Base-by-base conservation (phyloP, 371 early-diverging fungal species). In the Thermomucor indicae-seudaticae region DNA sequence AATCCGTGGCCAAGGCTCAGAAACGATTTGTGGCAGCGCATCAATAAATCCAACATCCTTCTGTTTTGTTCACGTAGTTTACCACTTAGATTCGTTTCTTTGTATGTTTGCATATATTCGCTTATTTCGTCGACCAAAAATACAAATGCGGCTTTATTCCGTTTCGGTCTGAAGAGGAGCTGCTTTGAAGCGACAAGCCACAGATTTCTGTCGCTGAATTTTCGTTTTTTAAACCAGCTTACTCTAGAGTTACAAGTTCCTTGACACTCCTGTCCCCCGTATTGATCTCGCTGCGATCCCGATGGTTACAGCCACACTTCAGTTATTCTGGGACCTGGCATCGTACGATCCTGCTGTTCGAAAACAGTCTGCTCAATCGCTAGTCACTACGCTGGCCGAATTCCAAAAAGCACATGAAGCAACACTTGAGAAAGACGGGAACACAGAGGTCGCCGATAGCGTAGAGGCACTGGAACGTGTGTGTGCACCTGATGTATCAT, bases 401-500 rank as follows among this genome's bases (percentile, higher is more conserved):
- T 75, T 83, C 35, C 83, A 84, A 55, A 55, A 62, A 49, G 53
- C 47, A 17, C 71, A 72, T 35, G 71, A 72, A 50, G 58, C 62
- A 31, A 55, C 39, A 19, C 43, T 73, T 25, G 65, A 62, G 16
- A 49, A 35, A 10, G n/a, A n/a, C 44, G 34, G 34, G 47, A 47
- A 43, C 49, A n/a, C 39, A 62, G 55, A 57, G n/a, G 43, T 58
- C n/a, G 72, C 60, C 7, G 61, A 64, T 27, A 69, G 81, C 30
- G 89, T 88, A 49, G 81, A 76, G 44, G 77, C 75, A 20, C 64
- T 89, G 43, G 85, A 87, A 44, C 58, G 62, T 57, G 67, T 80
- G 38, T 75, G 75, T 53, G 69, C 75, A 43, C 79, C 83, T 25
- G 95, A 94, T 54, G 89, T 95, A 10, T 65, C 86, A 6, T 97